A percentile compares a stretch with the other conserved stretches of the same genome.
Evolutionary conservation across 164 flowering plant genomes (phyloP).

Genomic region (Nelumbo lutea): DNA sequence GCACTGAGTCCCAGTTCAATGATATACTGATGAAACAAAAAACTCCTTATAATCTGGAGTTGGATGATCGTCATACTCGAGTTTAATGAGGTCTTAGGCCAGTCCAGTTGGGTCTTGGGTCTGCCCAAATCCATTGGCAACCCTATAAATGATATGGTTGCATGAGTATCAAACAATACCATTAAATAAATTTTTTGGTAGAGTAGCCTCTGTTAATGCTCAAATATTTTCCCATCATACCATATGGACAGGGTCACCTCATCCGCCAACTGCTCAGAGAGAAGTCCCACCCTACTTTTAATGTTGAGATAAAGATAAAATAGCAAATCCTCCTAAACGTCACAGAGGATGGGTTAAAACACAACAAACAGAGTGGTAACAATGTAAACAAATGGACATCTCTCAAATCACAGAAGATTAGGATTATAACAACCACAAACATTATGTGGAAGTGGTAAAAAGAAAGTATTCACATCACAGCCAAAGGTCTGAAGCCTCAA

Average conservation of each 20-base stretch:
- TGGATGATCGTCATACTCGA: too few species aligned
- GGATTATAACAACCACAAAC: not conserved
- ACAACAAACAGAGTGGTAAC: constrained; percentile 19
- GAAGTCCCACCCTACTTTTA: constrained; percentile 60
- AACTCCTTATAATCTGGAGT: too few species aligned
- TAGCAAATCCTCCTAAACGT: constrained; percentile 43
- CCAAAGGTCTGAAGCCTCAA: too few species aligned
- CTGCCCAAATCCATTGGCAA: too few species aligned
- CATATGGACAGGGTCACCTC: constrained; percentile 47
- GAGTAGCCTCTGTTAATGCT: constrained; percentile 17
- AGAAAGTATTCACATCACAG: too few species aligned
- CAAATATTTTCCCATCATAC: constrained; percentile 72
- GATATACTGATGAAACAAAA: too few species aligned
- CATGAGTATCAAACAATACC: too few species aligned
- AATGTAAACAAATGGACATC: constrained; percentile 2
- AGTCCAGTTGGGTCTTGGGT: too few species aligned
- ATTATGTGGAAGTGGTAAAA: not conserved
- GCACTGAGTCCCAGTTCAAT: too few species aligned
- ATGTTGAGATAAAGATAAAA: constrained; percentile 59
- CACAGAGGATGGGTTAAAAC: constrained; percentile 32
- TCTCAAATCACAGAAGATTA: not conserved
- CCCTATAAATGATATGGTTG: too few species aligned
- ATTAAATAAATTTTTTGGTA: too few species aligned
- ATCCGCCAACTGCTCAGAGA: constrained; percentile 59
- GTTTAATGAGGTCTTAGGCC: too few species aligned